Evolutionary conservation across 306 rosid genomes (phyloP).

Genomic region (Vicia villosa): DNA sequence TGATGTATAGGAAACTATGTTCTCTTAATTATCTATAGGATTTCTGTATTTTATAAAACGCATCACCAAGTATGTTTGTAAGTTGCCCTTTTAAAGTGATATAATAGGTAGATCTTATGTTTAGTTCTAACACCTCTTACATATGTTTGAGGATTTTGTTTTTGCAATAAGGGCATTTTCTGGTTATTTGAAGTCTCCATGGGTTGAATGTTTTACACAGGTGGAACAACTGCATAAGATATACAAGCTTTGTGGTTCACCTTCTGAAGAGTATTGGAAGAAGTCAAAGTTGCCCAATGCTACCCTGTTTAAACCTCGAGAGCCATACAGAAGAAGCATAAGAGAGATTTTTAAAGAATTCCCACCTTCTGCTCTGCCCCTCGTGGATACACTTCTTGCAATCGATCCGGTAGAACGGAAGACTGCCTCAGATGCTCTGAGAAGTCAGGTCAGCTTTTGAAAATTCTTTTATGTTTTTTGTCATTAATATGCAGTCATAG

Average conservation of each 20-base stretch:
- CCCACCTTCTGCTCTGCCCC: constrained; percentile 81
- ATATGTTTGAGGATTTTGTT: constrained; percentile 10
- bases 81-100: constrained; percentile 12
- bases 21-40: constrained; percentile 6
- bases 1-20: background rate
- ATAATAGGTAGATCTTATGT: constrained; percentile 8
- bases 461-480: constrained; percentile 12
- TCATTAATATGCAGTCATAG: background rate
- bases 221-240: constrained; percentile 97
- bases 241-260: constrained; percentile 94
- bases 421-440: constrained; percentile 75
- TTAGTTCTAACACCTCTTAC: background rate
- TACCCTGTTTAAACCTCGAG: constrained; percentile 83
- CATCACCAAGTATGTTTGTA: constrained; percentile 7
- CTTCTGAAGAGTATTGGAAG: constrained; percentile 90
- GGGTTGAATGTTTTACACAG: constrained; percentile 44
- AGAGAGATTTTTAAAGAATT: constrained; percentile 78
- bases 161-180: constrained; percentile 26
- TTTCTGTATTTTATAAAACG: constrained; percentile 1
- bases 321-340: constrained; percentile 78
- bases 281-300: constrained; percentile 89
- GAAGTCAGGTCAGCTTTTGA: constrained; percentile 65
- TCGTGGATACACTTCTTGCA: constrained; percentile 85
- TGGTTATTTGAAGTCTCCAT: constrained; percentile 18
- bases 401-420: constrained; percentile 87